phyloP scores from a whole-genome alignment of 2,329 filamentous ascomycete genomes.

The Thielaviopsis musarum region DNA sequence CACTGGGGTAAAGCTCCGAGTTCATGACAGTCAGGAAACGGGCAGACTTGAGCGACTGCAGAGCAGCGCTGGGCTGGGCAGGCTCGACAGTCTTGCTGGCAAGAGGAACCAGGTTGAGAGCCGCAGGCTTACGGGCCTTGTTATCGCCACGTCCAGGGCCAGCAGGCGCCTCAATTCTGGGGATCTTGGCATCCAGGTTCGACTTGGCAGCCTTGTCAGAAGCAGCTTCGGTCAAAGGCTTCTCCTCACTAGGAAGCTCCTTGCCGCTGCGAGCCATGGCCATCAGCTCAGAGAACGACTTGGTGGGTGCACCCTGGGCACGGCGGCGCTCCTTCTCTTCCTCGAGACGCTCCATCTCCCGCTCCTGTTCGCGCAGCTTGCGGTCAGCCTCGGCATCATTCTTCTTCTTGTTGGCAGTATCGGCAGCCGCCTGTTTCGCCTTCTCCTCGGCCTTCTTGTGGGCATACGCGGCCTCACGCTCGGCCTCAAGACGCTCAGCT shows the following conservation, averaged over 20 bases:
- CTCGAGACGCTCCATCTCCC: constrained; percentile 55
- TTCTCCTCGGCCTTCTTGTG: constrained; percentile 28
- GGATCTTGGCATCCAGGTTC: constrained; percentile 30
- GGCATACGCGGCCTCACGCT: constrained; percentile 32
- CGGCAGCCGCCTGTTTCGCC: constrained; percentile 28
- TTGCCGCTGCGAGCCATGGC: constrained; percentile 24
- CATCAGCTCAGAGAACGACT: constrained; percentile 28
- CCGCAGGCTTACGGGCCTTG: constrained; percentile 56
- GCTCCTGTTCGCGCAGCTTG: constrained; percentile 55
- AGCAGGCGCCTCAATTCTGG: constrained; percentile 27
- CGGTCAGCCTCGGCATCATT: constrained; percentile 35
- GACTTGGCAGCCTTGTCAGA: constrained; percentile 35
- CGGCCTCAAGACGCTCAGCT: constrained; percentile 23
- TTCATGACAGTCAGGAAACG: constrained; percentile 70
- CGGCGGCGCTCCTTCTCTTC: constrained; percentile 49
- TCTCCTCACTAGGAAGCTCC: constrained; percentile 16
- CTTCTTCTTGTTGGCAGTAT: constrained; percentile 22
- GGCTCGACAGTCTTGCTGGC: constrained; percentile 79
- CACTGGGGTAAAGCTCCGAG: constrained; percentile 64
- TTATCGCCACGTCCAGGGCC: constrained; percentile 34
- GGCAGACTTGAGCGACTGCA: constrained; percentile 83
- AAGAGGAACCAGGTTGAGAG: constrained; percentile 68
- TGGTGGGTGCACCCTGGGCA: constrained; percentile 32
- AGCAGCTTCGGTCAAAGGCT: constrained; percentile 16
- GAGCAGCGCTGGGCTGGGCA: constrained; percentile 79